These are phyloP conservation scores for Actinomortierella ambigua DNA, from an alignment of 371 early-diverging fungal genomes.

Conservation along the genomic window DNA sequence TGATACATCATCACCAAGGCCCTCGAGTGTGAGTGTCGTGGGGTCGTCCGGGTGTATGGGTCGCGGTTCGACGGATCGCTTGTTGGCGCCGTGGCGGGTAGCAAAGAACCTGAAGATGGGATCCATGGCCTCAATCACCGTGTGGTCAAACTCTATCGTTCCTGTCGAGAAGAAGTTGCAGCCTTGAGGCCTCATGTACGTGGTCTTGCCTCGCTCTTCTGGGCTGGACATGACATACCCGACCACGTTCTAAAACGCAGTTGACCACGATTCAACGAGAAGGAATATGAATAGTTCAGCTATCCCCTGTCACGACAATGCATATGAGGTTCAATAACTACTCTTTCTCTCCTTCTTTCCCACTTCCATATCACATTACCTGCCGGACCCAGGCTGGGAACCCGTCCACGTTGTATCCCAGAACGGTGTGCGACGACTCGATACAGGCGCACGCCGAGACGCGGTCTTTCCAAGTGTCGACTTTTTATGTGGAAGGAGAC, in stretches of 20 bases:
- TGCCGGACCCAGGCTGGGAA: no score
- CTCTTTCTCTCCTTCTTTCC: no score
- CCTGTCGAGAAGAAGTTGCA: constrained; percentile 22
- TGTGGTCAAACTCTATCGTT: constrained; percentile 14
- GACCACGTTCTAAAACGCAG: constrained; percentile 15
- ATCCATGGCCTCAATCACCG: constrained; percentile 19
- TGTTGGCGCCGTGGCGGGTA: constrained; percentile 15
- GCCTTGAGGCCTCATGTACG: constrained; percentile 4
- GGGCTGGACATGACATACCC: constrained; percentile 15
- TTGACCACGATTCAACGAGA: not conserved
- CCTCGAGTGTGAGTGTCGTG: no score
- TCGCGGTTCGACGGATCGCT: not conserved
- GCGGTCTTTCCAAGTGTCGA: constrained; percentile 29
- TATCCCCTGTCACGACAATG: not conserved
- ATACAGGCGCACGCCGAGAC: constrained; percentile 9
- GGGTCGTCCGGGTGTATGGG: no score
- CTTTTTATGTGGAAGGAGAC: no score
- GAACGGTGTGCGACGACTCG: no score
- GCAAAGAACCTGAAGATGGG: constrained; percentile 19
- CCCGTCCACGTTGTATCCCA: no score
- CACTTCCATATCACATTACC: no score
- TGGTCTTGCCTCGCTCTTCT: constrained; percentile 16
- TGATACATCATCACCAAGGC: no score
- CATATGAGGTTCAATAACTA: no score
- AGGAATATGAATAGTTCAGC: not conserved